A percentile compares a stretch with the other conserved stretches of the same genome.
Evolutionary conservation across 352 stramenopile genomes (phyloP).

Genomic region (Globisporangium nunn): DNA sequence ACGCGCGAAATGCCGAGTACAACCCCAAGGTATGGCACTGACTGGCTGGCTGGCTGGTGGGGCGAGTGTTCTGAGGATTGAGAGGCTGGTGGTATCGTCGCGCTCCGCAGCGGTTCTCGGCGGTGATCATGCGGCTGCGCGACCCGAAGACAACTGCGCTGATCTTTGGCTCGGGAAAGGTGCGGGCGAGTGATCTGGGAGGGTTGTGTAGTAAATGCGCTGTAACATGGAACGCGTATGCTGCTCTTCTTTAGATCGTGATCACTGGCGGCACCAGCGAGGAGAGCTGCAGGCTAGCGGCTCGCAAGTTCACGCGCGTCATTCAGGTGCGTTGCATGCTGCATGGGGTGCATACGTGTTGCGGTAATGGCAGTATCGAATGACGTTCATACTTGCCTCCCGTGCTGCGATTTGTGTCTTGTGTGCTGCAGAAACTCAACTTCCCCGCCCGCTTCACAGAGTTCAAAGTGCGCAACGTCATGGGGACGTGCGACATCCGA

Average conservation of each 20-base stretch:
- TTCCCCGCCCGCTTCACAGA: conserved; percentile 82
- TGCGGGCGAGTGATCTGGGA: conserved; percentile 14
- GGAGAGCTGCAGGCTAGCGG: conserved; percentile 74
- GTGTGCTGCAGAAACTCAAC: conserved; percentile 75
- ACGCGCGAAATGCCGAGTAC: conserved; percentile 98
- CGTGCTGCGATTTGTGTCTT: not conserved
- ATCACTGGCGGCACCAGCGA: conserved; percentile 82
- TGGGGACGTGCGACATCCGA: conserved; percentile 95
- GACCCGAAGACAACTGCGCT: conserved; percentile 97
- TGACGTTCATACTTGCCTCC: not conserved
- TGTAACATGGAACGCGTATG: not conserved
- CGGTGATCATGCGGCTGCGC: conserved; percentile 93
- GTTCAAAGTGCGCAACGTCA: conserved; percentile 97
- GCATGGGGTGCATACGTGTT: no score
- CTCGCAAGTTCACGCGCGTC: conserved; percentile 81
- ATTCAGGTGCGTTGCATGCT: conserved; percentile 44
- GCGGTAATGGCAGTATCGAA: not conserved
- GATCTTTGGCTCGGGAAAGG: conserved; percentile 96
- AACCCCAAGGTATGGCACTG: conserved; percentile 90
- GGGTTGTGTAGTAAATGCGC: not conserved
- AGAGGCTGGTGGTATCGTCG: not conserved
- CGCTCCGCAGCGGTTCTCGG: conserved; percentile 85
- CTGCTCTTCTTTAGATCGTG: conserved; percentile 45
- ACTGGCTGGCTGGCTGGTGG: not conserved
- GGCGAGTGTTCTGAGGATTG: not conserved